Evolutionary conservation across 2,329 filamentous ascomycete genomes (phyloP).

Genomic region (Xylariaceae sp.): DNA sequence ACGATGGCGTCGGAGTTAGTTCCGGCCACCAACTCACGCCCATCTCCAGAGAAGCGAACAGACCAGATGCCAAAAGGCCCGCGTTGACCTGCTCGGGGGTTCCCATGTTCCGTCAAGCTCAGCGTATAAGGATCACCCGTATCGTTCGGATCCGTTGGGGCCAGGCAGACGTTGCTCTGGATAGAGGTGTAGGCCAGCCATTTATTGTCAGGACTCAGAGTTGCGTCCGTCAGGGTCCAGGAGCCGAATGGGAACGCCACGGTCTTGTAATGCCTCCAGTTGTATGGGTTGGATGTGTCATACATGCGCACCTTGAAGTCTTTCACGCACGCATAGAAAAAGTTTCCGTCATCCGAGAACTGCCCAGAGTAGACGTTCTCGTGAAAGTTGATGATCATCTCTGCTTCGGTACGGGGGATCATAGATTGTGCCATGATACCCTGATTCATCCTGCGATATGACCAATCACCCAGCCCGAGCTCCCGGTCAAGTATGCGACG

Average conservation of each 20-base stretch:
- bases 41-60: conserved; percentile 86
- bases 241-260: conserved; percentile 78
- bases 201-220: conserved; percentile 83
- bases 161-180: conserved; percentile 74
- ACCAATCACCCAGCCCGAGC: conserved; percentile 61
- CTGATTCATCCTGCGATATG: conserved; percentile 55
- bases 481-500: conserved; percentile 75
- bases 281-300: conserved; percentile 89
- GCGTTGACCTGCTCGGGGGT: conserved; percentile 24
- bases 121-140: conserved; percentile 72
- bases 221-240: conserved; percentile 95
- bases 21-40: conserved; percentile 83
- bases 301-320: conserved; percentile 97
- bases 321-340: conserved; percentile 89
- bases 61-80: conserved; percentile 71
- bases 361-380: conserved; percentile 89
- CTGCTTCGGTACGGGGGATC: conserved; percentile 70
- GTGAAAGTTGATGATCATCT: conserved; percentile 84
- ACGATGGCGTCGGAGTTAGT: conserved; percentile 75
- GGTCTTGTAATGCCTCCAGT: conserved; percentile 94
- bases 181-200: conserved; percentile 92
- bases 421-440: conserved; percentile 65
- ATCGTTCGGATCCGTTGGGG: conserved; percentile 79
- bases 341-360: conserved; percentile 94
- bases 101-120: conserved; percentile 57